Evolutionary conservation across 805 yeast genomes (phyloP).

Genomic region (Saccharomycopsis guyanensis): DNA sequence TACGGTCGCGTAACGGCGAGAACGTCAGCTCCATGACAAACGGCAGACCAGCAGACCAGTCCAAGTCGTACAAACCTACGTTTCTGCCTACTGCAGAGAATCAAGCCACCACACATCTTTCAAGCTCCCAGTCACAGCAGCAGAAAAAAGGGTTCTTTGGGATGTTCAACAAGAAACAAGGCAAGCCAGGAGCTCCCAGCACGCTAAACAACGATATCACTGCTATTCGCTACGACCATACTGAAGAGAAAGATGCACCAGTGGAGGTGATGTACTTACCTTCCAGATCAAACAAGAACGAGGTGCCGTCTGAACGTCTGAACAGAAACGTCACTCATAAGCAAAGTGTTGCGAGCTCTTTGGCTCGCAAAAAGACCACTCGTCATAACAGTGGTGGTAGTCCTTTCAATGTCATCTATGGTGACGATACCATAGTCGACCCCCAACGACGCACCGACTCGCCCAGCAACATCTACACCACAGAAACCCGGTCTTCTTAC

Average conservation of each 20-base stretch:
- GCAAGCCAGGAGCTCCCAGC: background rate
- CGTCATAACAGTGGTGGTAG: background rate
- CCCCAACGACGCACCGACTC: background rate
- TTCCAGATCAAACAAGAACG: background rate
- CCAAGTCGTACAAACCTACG: background rate
- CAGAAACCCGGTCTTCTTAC: constrained; percentile 7
- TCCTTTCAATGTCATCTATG: constrained; percentile 18
- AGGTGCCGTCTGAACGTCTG: too few species aligned
- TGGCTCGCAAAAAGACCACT: background rate
- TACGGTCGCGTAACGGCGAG: constrained; percentile 10
- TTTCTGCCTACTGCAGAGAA: background rate
- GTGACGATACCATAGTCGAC: constrained; percentile 5
- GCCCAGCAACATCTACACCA: background rate
- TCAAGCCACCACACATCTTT: background rate
- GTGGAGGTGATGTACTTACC: constrained; percentile 20
- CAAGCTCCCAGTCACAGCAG: background rate
- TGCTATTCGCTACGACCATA: constrained; percentile 19
- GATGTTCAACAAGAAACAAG: constrained; percentile 16
- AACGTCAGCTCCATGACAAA: constrained; percentile 8
- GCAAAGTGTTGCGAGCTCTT: constrained; percentile 6
- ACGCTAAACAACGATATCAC: constrained; percentile 1
- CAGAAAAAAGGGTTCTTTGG: constrained; percentile 16
- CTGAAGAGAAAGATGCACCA: constrained; percentile 20
- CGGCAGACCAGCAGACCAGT: constrained; percentile 3
- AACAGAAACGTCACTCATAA: constrained; percentile 6